Evolutionary conservation across 108 stramenopile species (phyloP), one percentile per base, ranked within the genome.

Genomic region (Nitzschia sp.): DNA sequence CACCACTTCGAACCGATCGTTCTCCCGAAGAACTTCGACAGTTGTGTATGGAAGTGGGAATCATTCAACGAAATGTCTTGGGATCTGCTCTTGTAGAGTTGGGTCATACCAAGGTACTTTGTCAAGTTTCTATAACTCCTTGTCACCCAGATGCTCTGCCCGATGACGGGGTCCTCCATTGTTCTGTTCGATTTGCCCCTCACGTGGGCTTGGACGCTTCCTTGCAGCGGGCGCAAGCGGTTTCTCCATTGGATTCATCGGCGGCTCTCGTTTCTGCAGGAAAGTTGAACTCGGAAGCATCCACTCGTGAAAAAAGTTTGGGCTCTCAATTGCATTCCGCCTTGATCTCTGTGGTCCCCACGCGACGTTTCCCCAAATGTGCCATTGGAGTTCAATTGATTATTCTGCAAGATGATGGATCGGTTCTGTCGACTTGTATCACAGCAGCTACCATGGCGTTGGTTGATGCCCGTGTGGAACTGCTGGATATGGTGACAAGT

Each of bases 31-130:
- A 83, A 46, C 65, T 90, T 3, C 86, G 89, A 22, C 83, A 58
- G 21, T 37, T 87, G 15, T 73, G 74, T 17, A 46, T 90, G 17
- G 73, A 78, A 56, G 76, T 75, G 10, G 63, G 66, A 8, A 44
- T 70, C 39, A 22, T 84, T n/a, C 63, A 78, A 8, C 44, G 19
- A 51, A 71, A 7, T 63, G 71, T 75, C n/a, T 59, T 72, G 10
- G 92, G 92, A 15, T 87, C 86, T 6, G 63, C 87, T 0, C 43
- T 90, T 69, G 79, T 93, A 2, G 93, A 94, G 73, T 75, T 85
- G 65, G 93, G 93, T 11, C 88, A 88, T 57, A 91, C 93, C 19
- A 94, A 94, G 54, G 77, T 94, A 15, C 42, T 94, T 29, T 80
- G 79, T 38, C 71, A 75, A 24, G 89, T 90, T 15, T 67, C 41